These are phyloP conservation scores for Cryptomeria japonica DNA, from an alignment of 75 land plant genomes.

Conservation along the genomic window DNA sequence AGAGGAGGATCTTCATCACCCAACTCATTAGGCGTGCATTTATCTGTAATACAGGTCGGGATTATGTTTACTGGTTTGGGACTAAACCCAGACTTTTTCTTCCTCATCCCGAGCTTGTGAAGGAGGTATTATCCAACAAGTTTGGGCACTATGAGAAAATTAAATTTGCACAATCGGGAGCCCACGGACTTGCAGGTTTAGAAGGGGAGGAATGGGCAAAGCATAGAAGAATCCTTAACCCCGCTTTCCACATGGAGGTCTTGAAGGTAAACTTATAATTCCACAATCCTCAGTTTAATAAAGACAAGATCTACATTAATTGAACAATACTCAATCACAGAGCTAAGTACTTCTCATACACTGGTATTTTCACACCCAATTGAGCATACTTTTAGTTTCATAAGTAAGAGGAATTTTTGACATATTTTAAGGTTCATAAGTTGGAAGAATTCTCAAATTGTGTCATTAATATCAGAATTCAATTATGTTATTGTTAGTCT, in stretches of 20 bases:
- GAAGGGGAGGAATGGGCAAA: slow-evolving; percentile 51
- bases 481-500: too few species aligned
- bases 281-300: background rate
- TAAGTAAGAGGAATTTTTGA: too few species aligned
- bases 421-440: too few species aligned
- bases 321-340: background rate
- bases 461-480: too few species aligned
- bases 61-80: slow-evolving; percentile 20
- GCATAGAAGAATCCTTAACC: slow-evolving; percentile 42
- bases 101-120: slow-evolving; percentile 21
- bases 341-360: background rate
- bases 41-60: slow-evolving; percentile 14
- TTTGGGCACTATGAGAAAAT: slow-evolving; percentile 19
- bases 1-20: background rate
- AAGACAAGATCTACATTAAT: background rate
- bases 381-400: background rate
- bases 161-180: background rate
- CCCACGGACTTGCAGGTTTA: slow-evolving; percentile 20
- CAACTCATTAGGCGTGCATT: background rate
- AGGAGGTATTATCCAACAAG: slow-evolving; percentile 23
- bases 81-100: slow-evolving; percentile 14
- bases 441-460: too few species aligned
- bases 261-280: slow-evolving; percentile 29
- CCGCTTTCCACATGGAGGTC: slow-evolving; percentile 50
- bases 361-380: background rate